Evolutionary conservation across 2,329 filamentous ascomycete genomes (phyloP).

Genomic region (Trichoderma atrobrunneum): DNA sequence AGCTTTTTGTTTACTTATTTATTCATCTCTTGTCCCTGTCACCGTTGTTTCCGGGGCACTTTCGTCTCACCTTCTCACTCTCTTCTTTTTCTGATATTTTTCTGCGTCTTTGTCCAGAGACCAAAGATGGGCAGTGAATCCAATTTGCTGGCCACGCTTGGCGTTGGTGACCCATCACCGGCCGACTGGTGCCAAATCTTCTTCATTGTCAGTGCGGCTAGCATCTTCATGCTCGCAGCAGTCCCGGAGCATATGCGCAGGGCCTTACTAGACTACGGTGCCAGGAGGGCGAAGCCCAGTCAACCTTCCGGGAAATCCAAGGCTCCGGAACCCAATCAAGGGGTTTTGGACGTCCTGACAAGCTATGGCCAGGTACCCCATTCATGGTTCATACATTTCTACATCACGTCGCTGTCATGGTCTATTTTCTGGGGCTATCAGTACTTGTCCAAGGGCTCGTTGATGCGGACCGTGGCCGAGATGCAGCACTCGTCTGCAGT

Average conservation of each 20-base stretch:
- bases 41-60: neutral
- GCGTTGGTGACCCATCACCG: slow-evolving; percentile 23
- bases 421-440: slow-evolving; percentile 74
- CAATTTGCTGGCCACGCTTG: neutral
- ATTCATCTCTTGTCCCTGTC: neutral
- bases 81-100: neutral
- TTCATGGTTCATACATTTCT: slow-evolving; percentile 87
- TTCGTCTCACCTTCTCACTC: accelerated
- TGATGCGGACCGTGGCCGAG: slow-evolving; percentile 49
- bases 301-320: slow-evolving; percentile 20
- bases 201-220: slow-evolving; percentile 43
- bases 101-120: too few relatives aligned
- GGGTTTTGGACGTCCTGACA: slow-evolving; percentile 30
- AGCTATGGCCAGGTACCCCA: slow-evolving; percentile 67
- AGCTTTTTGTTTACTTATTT: neutral
- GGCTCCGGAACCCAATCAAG: neutral
- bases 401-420: slow-evolving; percentile 65
- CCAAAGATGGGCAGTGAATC: neutral
- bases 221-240: slow-evolving; percentile 42
- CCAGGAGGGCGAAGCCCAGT: slow-evolving; percentile 35
- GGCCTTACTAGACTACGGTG: slow-evolving; percentile 51
- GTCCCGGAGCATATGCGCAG: slow-evolving; percentile 45
- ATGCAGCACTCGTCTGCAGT: slow-evolving; percentile 31
- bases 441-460: slow-evolving; percentile 51
- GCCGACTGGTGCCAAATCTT: slow-evolving; percentile 44